phyloP scores from a whole-genome alignment of 2,329 filamentous ascomycete species.

The Zymoseptoria pseudotritici region DNA sequence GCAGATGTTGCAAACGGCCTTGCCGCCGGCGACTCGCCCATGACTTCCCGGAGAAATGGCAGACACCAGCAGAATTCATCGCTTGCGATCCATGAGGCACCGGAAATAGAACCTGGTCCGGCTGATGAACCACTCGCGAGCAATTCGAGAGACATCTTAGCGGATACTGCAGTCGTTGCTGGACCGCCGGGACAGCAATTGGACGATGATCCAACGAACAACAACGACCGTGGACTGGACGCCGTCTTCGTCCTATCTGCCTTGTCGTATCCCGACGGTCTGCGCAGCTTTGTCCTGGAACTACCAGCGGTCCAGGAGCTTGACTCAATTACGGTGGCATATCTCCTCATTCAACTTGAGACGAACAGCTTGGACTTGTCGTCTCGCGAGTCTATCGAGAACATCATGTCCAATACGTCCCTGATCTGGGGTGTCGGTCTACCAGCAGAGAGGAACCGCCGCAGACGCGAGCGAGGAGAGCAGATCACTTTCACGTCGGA shows the following conservation, averaged over 20 bases:
- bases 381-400: conserved; percentile 8
- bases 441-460: conserved; percentile 14
- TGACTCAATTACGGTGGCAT: background rate
- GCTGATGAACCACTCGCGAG: background rate
- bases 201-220: conserved; percentile 9
- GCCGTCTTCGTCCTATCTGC: conserved; percentile 13
- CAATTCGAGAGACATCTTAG: background rate
- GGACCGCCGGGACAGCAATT: conserved; percentile 14
- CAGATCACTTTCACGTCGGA: conserved; percentile 10
- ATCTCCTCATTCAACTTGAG: background rate
- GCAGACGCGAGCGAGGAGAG: conserved; percentile 13
- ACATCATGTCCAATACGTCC: conserved; percentile 2
- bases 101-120: background rate
- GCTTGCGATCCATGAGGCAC: background rate
- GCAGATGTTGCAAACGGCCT: background rate
- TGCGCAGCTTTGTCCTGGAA: background rate
- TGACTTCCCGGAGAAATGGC: background rate
- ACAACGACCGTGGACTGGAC: conserved; percentile 16
- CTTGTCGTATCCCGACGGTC: conserved; percentile 1
- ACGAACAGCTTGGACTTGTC: conserved; percentile 4
- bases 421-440: conserved; percentile 13
- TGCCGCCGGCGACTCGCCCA: background rate
- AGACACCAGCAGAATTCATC: background rate
- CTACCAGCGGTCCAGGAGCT: background rate
- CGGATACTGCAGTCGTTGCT: background rate